phyloP scores from a whole-genome alignment of 768 basidiomycete genomes.

The Tulasnella calospora region DNA sequence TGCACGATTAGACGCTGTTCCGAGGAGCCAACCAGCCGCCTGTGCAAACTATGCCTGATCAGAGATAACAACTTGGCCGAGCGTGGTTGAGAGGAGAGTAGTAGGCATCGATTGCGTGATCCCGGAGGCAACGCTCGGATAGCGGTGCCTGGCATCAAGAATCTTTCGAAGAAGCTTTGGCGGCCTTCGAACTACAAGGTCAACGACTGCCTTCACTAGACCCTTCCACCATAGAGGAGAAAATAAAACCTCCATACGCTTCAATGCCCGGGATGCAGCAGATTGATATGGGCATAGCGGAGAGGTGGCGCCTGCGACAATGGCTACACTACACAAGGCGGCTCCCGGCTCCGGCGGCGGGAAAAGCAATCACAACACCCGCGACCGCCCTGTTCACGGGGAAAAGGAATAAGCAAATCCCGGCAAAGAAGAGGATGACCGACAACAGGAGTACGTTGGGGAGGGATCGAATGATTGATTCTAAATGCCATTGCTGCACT shows the following conservation, averaged over 20 bases:
- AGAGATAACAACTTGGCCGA: too few species aligned
- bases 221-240: neutral
- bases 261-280: neutral
- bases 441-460: slow-evolving; percentile 13
- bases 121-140: too few species aligned
- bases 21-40: neutral
- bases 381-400: neutral
- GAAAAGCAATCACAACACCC: neutral
- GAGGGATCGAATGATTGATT: neutral
- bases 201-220: neutral
- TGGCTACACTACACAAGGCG: neutral
- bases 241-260: neutral
- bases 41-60: neutral
- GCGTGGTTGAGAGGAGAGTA: neutral
- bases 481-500: neutral
- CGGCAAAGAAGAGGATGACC: neutral
- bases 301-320: neutral
- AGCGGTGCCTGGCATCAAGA: too few species aligned
- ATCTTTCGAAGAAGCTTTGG: too few species aligned
- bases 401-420: neutral
- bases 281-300: slow-evolving; percentile 8
- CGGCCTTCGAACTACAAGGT: neutral
- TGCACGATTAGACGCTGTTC: neutral
- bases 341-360: neutral
- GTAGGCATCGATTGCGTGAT: neutral